Percentiles rank a stretch among this genome's conserved stretches.
These are phyloP conservation scores for Venturia pyrina DNA, from an alignment of 2,329 filamentous ascomycete species.

Conservation along the genomic window DNA sequence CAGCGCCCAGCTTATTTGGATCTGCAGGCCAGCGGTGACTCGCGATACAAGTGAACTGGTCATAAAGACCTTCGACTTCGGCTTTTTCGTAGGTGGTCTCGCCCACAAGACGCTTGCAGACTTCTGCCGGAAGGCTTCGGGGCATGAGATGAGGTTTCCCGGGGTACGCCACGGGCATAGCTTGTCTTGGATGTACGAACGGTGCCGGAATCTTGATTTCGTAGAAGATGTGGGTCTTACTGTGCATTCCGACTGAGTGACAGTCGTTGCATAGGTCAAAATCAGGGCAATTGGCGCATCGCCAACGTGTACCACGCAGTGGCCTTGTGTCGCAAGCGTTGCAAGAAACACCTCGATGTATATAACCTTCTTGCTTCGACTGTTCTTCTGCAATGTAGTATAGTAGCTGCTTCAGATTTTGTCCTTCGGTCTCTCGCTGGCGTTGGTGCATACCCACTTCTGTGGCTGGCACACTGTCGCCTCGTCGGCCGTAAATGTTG, in stretches of 20 bases:
- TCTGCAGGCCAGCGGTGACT: slow-evolving; percentile 70
- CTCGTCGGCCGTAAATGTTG: not conserved
- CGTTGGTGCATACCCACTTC: slow-evolving; percentile 5
- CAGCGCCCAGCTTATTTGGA: slow-evolving; percentile 64
- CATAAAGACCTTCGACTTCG: slow-evolving; percentile 87
- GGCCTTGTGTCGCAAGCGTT: slow-evolving; percentile 76
- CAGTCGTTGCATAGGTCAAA: slow-evolving; percentile 94
- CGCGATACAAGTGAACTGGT: slow-evolving; percentile 92
- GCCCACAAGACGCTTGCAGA: slow-evolving; percentile 52
- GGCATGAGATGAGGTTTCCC: slow-evolving; percentile 71
- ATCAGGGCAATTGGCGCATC: slow-evolving; percentile 91
- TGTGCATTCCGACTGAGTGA: slow-evolving; percentile 66
- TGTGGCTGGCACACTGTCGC: slow-evolving; percentile 5
- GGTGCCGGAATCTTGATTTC: slow-evolving; percentile 88
- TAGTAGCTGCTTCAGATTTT: slow-evolving; percentile 74
- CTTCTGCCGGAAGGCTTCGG: slow-evolving; percentile 52
- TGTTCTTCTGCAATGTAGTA: slow-evolving; percentile 94
- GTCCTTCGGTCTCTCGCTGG: slow-evolving; percentile 36
- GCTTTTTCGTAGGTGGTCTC: slow-evolving; percentile 57
- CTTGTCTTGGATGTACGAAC: slow-evolving; percentile 66
- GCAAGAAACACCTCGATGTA: slow-evolving; percentile 86
- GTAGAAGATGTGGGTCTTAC: slow-evolving; percentile 91
- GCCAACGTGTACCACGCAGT: slow-evolving; percentile 85
- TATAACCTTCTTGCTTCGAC: slow-evolving; percentile 74
- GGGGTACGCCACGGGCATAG: slow-evolving; percentile 77